A percentile compares a stretch with the other conserved stretches of the same genome.
Evolutionary conservation across 2,329 filamentous ascomycete species (phyloP).

Genomic region (Arthrobotrys sinensis): DNA sequence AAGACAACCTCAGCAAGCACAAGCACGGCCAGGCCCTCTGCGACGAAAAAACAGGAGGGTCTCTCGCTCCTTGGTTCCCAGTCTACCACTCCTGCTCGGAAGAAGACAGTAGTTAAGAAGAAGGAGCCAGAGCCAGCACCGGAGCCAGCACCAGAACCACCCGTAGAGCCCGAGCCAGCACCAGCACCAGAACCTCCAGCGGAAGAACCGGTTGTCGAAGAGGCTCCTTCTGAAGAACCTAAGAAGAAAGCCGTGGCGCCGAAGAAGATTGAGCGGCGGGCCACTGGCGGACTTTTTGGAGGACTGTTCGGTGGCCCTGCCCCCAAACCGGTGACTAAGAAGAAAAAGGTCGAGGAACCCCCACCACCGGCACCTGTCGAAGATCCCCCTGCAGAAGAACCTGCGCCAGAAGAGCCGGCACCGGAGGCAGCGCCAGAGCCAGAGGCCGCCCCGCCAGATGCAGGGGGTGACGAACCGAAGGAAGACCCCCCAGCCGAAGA

Average conservation of each 20-base stretch:
- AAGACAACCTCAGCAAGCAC: not conserved
- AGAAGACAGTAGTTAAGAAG: constrained; percentile 56
- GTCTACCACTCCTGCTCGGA: constrained; percentile 29
- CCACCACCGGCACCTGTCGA: constrained; percentile 5
- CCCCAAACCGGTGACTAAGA: constrained; percentile 32
- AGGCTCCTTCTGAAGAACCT: constrained; percentile 27
- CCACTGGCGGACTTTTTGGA: constrained; percentile 36
- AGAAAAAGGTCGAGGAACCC: constrained; percentile 42
- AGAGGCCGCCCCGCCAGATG: constrained; percentile 30
- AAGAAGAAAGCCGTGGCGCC: constrained; percentile 36
- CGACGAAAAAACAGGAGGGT: constrained; percentile 40
- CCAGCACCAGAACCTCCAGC: constrained; percentile 23
- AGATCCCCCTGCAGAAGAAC: constrained; percentile 35
- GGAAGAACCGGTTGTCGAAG: constrained; percentile 28
- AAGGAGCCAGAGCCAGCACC: constrained; percentile 37
- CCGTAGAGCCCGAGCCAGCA: constrained; percentile 30
- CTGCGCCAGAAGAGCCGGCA: constrained; percentile 38
- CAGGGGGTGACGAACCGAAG: constrained; percentile 22
- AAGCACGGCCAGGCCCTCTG: constrained; percentile 14
- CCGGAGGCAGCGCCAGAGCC: constrained; percentile 24
- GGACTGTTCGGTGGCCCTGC: constrained; percentile 41
- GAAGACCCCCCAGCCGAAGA: constrained; percentile 41
- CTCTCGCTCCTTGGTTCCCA: constrained; percentile 41
- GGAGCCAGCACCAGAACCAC: constrained; percentile 28
- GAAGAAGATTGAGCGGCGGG: constrained; percentile 49